Conservation (phyloP, 1,139 yeast species). For the Blastobotrys aristatus region DNA sequence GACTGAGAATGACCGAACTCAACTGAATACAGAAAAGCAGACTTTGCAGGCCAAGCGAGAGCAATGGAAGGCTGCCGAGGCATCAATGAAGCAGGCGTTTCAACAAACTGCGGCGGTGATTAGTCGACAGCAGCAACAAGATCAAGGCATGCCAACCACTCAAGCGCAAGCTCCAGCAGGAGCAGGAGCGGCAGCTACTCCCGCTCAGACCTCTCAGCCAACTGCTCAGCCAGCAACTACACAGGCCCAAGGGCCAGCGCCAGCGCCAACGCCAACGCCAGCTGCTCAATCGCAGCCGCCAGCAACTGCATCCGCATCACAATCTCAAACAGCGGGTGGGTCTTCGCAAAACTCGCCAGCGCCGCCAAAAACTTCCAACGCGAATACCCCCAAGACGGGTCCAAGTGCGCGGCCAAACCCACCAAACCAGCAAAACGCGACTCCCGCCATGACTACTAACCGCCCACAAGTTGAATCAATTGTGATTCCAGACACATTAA, state of each 20-base stretch:
- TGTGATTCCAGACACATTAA: constrained; percentile 65
- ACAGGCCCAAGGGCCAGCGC: too few relatives aligned
- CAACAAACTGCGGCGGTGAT: background rate
- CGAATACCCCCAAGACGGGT: constrained; percentile 20
- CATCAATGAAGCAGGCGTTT: background rate
- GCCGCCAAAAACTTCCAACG: constrained; percentile 5
- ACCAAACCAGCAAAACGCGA: constrained; percentile 14
- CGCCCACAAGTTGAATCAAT: constrained; percentile 51
- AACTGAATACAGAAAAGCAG: background rate
- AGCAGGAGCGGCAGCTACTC: too few relatives aligned
- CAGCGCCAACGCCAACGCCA: too few relatives aligned
- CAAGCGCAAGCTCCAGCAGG: background rate
- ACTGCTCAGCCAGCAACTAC: too few relatives aligned
- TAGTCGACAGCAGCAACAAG: constrained; percentile 15
- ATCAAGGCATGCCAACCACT: constrained; percentile 12
- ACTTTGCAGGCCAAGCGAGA: background rate
- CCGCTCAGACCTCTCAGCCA: background rate
- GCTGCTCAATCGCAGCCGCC: constrained; percentile 11
- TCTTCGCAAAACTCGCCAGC: background rate
- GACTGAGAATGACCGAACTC: background rate
- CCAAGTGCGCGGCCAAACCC: constrained; percentile 32
- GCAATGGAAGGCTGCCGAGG: background rate
- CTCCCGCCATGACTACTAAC: constrained; percentile 28
- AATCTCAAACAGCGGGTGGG: background rate
- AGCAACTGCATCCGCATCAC: background rate